Percentiles rank a stretch among this genome's conserved stretches.
These are phyloP conservation scores for Fusarium veterinarium DNA, from an alignment of 2,329 filamentous ascomycete genomes.

Conservation along the genomic window DNA sequence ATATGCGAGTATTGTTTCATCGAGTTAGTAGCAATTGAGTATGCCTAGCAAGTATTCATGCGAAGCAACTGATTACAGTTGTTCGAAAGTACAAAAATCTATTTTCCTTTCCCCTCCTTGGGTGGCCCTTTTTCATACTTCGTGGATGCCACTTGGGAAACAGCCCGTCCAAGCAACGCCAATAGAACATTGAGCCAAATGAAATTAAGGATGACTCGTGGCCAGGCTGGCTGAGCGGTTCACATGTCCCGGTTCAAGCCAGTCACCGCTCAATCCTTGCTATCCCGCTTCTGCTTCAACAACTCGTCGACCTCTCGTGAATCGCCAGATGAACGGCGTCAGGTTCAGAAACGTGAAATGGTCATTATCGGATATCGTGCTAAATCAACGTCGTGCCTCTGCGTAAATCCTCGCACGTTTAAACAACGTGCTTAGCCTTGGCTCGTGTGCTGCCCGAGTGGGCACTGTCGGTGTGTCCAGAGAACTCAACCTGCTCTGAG, in stretches of 20 bases:
- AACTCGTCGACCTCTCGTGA: constrained; percentile 22
- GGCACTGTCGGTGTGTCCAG: constrained; percentile 93
- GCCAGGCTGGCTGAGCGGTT: constrained; percentile 16
- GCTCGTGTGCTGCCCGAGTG: constrained; percentile 93
- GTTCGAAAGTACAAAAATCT: constrained; percentile 39
- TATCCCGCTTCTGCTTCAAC: constrained; percentile 19
- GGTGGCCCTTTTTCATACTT: constrained; percentile 39
- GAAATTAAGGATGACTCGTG: constrained; percentile 35
- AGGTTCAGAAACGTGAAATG: constrained; percentile 38
- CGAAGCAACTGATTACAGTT: constrained; percentile 11
- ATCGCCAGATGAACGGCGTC: constrained; percentile 27
- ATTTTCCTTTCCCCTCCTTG: constrained; percentile 41
- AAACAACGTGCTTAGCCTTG: constrained; percentile 92
- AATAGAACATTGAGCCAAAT: constrained; percentile 45
- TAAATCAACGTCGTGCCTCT: constrained; percentile 40
- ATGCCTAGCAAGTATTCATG: constrained; percentile 10
- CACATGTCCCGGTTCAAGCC: constrained; percentile 12
- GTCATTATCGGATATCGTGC: constrained; percentile 44
- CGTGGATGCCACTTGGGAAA: constrained; percentile 38
- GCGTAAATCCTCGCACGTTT: constrained; percentile 46
- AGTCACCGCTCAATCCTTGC: constrained; percentile 20
- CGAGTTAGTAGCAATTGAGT: constrained; percentile 1
- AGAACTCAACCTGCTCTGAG: constrained; percentile 89
- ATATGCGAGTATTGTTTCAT: background rate
- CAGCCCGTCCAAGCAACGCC: constrained; percentile 49